Base-by-base conservation (phyloP, 352 stramenopile genomes). In the Saprolegnia diclina region DNA sequence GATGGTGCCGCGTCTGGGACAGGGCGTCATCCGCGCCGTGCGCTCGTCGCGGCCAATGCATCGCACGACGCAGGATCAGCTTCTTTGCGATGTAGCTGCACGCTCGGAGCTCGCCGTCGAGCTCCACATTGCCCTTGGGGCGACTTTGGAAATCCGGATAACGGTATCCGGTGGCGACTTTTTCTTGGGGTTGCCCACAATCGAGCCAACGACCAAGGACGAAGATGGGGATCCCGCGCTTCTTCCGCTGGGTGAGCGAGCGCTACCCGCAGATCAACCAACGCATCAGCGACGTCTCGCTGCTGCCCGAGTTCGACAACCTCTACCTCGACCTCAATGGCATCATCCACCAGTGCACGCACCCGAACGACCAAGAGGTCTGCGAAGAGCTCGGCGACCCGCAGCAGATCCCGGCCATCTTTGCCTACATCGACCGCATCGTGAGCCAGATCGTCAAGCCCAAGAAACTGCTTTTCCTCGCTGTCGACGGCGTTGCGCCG, bases 301-400 rank as follows among this genome's bases (percentile, higher is more conserved):
- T 99, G 5, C 76, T 99, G 42, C 97, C 97, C 3, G 94, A 99
- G 74, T 99, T 99, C 70, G 96, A 99, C 82, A 94, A 98, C 74
- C 90, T 99, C 72, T 99, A 99, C 76, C 78, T 99, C 45, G 97
- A 99, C 77, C 98, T 99, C 96, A 99, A 99, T 79, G 97, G 97
- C 63, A 99, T 99, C 72, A 98, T 99, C 70, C 97, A 99, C 83
- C 98, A 98, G 68, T 99, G 95, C 77, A 99, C 97, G 29, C 97
- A 99, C 80, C 89, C 87, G 29, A 98, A 99, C 77, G 92, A 92
- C n/a, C 86, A 98, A 73, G 83, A 96, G 66, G 84, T 94, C 70
- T 75, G 98, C 53, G 90, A 89, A 72, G 81, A 93, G 72, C 78
- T 98, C 4, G 90, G 96, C 46, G 90, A 99, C 35, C 89, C 95